Base-by-base conservation (phyloP, 768 basidiomycete genomes). In the Tremella fuciformis region DNA sequence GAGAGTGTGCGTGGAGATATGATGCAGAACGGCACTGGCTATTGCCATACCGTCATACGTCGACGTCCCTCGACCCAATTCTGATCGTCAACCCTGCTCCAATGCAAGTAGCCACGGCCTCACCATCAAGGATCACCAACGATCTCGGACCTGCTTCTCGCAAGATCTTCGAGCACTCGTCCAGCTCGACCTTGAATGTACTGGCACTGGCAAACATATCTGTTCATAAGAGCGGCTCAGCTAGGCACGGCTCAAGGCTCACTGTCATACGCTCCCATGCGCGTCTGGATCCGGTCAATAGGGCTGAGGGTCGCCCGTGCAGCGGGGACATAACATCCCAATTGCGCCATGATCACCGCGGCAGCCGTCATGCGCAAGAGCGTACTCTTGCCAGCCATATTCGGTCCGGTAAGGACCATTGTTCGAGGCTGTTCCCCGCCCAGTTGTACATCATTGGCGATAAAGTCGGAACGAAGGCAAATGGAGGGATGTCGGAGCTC, bases 1-100 rank as follows among this genome's bases (percentile, higher is more conserved):
- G 3, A 96, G 80, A 0, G 90, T 92, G 68, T 90, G 89, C 0
- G 93, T 96, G 0, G 96, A 91, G 15, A 99, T 83, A 71, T 94
- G 85, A 74, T 99, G 96, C 18, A 98, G 77, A 13, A 98, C 96
- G 9, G 94, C 89, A 55, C 88, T 89, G 46, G 96, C 94, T 65
- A 98, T 97, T 7, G 92, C 91, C 90, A 97, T 91, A n/a, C 94
- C 96, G 76, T 99, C 96, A 85, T 91, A 77, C 21, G 96, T 98
- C 0, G 92, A 94, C 1, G 96, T 98, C 24, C 96, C 96, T 78
- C 94, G 81, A 18, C 93, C 92, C 53, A 96, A 84, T 80, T 97
- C 92, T 93, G 62, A n/a, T 29, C 47, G 19, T 22, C 7, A 16
- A 49, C 47, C 15, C 38, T 8, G n/a, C 24, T 8, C 19, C 34